Base-by-base conservation (phyloP, 2,329 filamentous ascomycete genomes). In the Fusarium equiseti region DNA sequence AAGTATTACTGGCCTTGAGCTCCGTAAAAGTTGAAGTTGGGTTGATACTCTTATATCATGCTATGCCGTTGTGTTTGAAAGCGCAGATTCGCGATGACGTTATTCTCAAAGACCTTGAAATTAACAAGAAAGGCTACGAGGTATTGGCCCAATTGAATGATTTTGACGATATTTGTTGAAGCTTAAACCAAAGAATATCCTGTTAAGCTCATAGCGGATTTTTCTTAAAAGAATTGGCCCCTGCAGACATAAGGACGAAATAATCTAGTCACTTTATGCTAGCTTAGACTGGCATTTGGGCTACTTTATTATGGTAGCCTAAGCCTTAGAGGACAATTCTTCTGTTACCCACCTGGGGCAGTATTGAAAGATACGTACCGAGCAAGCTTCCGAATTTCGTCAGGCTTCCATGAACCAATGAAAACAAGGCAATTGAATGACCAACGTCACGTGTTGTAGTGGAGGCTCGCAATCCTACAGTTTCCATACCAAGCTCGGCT, bases 401-500 rank as follows among this genome's bases (percentile, higher is more conserved):
- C 22, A 18, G 44, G 43, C 20, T 44, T 27, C 3, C n/a, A 38
- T 26, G 22, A 49, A 20, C 80, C 79, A 81, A 81, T 81, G 60
- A 73, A 11, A 56, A 32, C 15, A 22, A 40, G 49, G 60, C 74
- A 81, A 81, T 81, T 81, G 79, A 69, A 74, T 73, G 63, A 75
- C 77, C 72, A 75, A 49, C 49, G 62, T 80, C 80, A 81, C 80
- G 80, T 81, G 80, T 73, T 61, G 13, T 27, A 42, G 72, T 71
- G 68, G 67, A 73, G 65, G 63, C 61, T 61, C 65, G 58, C 63
- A 68, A 72, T 67, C 68, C 68, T 73, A 67, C 61, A 71, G 73
- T 70, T 62, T 65, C 60, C 46, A 68, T 65, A 38, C 32, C 32
- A 35, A 73, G 72, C 72, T 74, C 70, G 70, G 72, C 72, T 73